phyloP scores from a whole-genome alignment of 2,329 filamentous ascomycete species.

The Penicillium hesseltinei region DNA sequence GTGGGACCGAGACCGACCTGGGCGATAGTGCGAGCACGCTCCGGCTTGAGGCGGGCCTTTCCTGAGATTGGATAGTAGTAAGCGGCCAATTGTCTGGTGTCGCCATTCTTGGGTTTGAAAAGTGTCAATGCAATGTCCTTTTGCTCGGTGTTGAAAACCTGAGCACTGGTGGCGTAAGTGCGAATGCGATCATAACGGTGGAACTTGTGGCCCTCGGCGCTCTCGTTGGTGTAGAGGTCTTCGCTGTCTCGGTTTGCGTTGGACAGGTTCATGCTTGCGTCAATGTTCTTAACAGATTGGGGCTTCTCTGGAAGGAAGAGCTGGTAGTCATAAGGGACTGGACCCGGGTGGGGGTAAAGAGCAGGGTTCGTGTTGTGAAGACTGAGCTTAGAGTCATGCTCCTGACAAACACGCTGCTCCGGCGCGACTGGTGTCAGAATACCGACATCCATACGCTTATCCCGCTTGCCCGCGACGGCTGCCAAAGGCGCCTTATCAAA shows the following conservation, averaged over 20 bases:
- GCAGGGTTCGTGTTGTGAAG: constrained; percentile 52
- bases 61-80: constrained; percentile 63
- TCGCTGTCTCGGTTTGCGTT: constrained; percentile 55
- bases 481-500: constrained; percentile 60
- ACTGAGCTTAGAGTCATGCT: constrained; percentile 49
- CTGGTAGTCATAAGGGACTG: constrained; percentile 58
- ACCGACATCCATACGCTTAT: constrained; percentile 59
- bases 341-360: constrained; percentile 52
- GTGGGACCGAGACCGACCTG: constrained; percentile 42
- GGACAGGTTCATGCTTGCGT: constrained; percentile 54
- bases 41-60: constrained; percentile 56
- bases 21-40: constrained; percentile 45
- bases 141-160: constrained; percentile 51
- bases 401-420: constrained; percentile 48
- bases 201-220: constrained; percentile 43
- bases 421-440: constrained; percentile 54
- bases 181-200: constrained; percentile 59
- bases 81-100: constrained; percentile 51
- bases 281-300: constrained; percentile 51
- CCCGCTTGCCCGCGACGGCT: constrained; percentile 49
- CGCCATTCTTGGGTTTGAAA: constrained; percentile 48
- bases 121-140: constrained; percentile 59
- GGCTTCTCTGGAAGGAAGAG: constrained; percentile 56
- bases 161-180: constrained; percentile 60
- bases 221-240: constrained; percentile 48